Evolutionary conservation across 805 yeast species (phyloP), one percentile per base, ranked within the genome.

Genomic region (Hanseniaspora thailandica): DNA sequence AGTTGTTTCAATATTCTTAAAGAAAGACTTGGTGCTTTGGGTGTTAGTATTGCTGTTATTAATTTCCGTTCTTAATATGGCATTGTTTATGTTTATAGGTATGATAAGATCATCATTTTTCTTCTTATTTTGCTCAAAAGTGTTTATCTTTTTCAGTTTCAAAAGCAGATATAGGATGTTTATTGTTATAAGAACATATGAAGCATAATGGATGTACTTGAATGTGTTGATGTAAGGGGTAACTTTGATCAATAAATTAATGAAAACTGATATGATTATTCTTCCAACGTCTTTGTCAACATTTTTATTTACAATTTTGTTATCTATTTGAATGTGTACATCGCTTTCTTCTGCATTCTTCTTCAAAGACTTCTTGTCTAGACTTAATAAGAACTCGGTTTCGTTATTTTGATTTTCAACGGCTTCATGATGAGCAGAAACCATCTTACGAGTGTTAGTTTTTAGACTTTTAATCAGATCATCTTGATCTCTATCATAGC

Each of bases 231-330:
- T 30, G 15, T 28, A 30, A 30, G 46, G 46, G 12, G 25, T 33
- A 6, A 50, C 6, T 15, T 34, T 50, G 2, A 43, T 9, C 5
- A 50, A 22, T 9, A 50, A 35, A 26, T 50, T 30, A 19, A 50
- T 43, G n/a, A 50, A 19, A 3, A 50, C 10, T 1, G 47, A 43
- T 8, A 43, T 35, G 6, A 50, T 8, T 13, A 50, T 35, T 26
- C 54, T 41, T 19, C 25, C 23, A 35, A 41, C 45, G 26, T 50
- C 54, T 25, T 50, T 50, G 31, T 44, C 43, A 19, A 50, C 35
- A 20, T 35, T 43, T 23, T 28, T 50, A 23, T 50, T 39, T 22
- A 30, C 19, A 12, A 26, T 17, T 43, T 17, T n/a, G 17, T 28
- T 43, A 5, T 20, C 8, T 30, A 9, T n/a, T 8, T 2, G 22